Conservation (phyloP, 306 rosid genomes). For the Nissolia schottii region DNA sequence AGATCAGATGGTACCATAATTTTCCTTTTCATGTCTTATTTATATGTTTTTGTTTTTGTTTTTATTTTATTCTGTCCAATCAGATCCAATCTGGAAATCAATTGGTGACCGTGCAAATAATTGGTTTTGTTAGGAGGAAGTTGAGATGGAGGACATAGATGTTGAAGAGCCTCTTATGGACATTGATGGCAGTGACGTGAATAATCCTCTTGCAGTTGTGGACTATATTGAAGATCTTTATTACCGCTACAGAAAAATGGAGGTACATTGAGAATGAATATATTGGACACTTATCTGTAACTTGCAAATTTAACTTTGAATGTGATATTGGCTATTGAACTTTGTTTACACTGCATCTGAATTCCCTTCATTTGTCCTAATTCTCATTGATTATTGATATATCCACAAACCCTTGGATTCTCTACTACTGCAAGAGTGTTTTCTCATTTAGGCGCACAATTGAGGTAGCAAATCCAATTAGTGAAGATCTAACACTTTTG, state of each 20-base stretch:
- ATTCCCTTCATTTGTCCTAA: background rate
- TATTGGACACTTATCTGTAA: background rate
- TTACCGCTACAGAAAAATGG: conserved; percentile 61
- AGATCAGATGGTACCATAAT: conserved; percentile 71
- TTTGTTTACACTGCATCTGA: background rate
- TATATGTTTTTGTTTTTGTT: no score
- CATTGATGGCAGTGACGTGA: conserved; percentile 61
- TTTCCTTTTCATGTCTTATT: background rate
- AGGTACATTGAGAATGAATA: conserved; percentile 45
- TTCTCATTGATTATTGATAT: background rate
- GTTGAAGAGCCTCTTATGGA: conserved; percentile 59
- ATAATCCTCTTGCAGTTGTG: conserved; percentile 72
- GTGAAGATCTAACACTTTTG: background rate
- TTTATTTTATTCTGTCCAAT: background rate
- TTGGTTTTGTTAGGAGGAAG: conserved; percentile 52
- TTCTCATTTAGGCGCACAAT: background rate
- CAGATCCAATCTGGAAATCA: background rate
- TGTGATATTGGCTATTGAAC: background rate
- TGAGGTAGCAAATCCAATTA: background rate
- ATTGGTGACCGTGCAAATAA: background rate
- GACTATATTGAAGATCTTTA: conserved; percentile 81
- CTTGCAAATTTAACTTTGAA: background rate
- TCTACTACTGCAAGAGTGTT: background rate
- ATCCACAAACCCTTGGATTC: background rate
- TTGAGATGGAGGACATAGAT: conserved; percentile 88